Conservation (phyloP, 2,329 filamentous ascomycete genomes). For the Botrytis deweyae region DNA sequence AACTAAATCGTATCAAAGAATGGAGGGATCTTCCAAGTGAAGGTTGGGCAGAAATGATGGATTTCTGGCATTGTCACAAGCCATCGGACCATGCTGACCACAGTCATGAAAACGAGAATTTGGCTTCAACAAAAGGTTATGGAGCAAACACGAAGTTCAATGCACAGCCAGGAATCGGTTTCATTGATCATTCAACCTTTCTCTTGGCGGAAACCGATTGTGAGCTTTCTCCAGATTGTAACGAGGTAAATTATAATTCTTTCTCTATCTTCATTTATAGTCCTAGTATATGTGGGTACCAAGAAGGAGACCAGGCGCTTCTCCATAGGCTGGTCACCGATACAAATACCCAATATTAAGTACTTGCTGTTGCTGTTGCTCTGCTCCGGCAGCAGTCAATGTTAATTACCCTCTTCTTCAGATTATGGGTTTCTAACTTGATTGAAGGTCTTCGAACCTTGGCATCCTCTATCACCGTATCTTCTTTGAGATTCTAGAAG, state of each 20-base stretch:
- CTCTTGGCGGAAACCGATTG: constrained; percentile 70
- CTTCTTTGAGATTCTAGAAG: constrained; percentile 50
- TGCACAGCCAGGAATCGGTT: constrained; percentile 64
- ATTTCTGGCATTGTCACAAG: constrained; percentile 99
- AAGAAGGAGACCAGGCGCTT: constrained; percentile 63
- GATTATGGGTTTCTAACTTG: constrained; percentile 45
- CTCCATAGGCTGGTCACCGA: constrained; percentile 61
- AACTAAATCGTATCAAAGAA: constrained; percentile 43
- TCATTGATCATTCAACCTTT: constrained; percentile 80
- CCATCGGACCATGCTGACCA: constrained; percentile 59
- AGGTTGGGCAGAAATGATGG: constrained; percentile 99
- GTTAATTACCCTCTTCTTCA: constrained; percentile 42
- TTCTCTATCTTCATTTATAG: neutral
- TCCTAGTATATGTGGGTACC: constrained; percentile 43
- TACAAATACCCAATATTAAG: constrained; percentile 66
- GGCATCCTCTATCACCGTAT: constrained; percentile 45
- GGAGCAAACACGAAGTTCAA: constrained; percentile 75
- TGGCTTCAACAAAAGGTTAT: constrained; percentile 67
- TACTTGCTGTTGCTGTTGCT: constrained; percentile 31
- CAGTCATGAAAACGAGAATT: constrained; percentile 40
- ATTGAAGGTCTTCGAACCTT: constrained; percentile 41
- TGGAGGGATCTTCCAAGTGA: constrained; percentile 97
- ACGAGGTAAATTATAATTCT: constrained; percentile 4
- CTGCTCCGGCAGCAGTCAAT: constrained; percentile 36
- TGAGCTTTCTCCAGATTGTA: constrained; percentile 20